Base-by-base conservation (phyloP, 2,329 filamentous ascomycete genomes). In the Gaeumannomyces tritici region DNA sequence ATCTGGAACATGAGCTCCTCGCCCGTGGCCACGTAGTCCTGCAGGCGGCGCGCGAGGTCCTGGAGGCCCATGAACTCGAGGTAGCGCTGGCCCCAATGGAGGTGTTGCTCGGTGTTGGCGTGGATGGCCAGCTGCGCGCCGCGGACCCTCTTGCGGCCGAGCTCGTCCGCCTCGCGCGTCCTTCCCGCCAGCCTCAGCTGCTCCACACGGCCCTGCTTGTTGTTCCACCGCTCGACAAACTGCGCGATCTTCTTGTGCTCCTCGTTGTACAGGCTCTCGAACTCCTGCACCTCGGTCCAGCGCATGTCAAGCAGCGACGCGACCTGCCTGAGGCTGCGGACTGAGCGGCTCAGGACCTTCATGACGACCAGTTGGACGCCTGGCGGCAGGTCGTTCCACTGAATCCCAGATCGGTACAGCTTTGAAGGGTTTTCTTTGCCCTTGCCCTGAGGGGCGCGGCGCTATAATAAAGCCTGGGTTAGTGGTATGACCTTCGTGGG, bases 281-380 rank as follows among this genome's bases (percentile, higher is more conserved):
- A 65, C 29, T 51, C 47, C 12, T 6, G 31, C 5, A 61, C 55
- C 28, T 67, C 57, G 9, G 2, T 13, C 11, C 12, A 8, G 11
- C 54, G 64, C 12, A 67, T 63, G 21, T 54, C n/a, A 18, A 67
- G 61, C 4, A 62, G 21, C 6, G 1, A 8, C 7, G 62, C 27
- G 18, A 62, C 59, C n/a, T 33, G 24, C 6, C 12, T 15, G 29
- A 62, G 64, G 26, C 12, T 51, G n/a, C 59, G 6, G 47, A 61
- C 61, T 58, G 61, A 62, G 2, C 47, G 12, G 1, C 63, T 63
- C 51, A 67, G 28, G 58, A 66, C 62, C 27, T 64, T 63, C 61
- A 67, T 60, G 15, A 67, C 47, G n/a, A 63, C 60, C 11, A 67
- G 64, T 60, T 66, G 64, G 61, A 67, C 64, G 28, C 57, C 62